Percentiles rank a stretch among this genome's conserved stretches.
phyloP scores from a whole-genome alignment of 169 alveolate genomes.

The Blepharisma undulans region DNA sequence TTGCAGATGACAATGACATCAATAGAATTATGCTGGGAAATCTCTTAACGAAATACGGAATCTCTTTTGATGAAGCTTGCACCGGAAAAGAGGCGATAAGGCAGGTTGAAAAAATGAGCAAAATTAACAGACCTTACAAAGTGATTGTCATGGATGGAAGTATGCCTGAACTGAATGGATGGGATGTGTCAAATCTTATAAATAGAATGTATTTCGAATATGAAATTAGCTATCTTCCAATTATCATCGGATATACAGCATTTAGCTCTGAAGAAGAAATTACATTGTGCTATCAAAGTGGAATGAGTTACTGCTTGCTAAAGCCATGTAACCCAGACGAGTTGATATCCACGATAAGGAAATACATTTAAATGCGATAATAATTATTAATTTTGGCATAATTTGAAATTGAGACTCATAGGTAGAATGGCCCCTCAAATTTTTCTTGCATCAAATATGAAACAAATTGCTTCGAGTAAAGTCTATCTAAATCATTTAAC shows the following conservation, averaged over 20 bases:
- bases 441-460: too few relatives aligned
- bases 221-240: neutral
- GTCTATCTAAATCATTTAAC: too few relatives aligned
- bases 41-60: neutral
- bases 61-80: neutral
- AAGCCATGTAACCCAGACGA: neutral
- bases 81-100: constrained; percentile 19
- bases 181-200: constrained; percentile 14
- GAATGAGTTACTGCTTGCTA: neutral
- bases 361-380: neutral
- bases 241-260: constrained; percentile 32
- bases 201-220: neutral
- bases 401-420: too few relatives aligned
- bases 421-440: too few relatives aligned
- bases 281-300: neutral
- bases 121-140: neutral
- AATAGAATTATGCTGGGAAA: neutral
- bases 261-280: constrained; percentile 18
- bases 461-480: too few relatives aligned
- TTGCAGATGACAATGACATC: constrained; percentile 10
- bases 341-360: neutral
- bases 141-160: constrained; percentile 28
- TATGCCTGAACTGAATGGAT: constrained; percentile 33
- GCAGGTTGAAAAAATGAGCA: neutral
- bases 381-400: neutral